These are phyloP conservation scores for Nephelium lappaceum DNA, from an alignment of 345 rosid species.

Conservation along the genomic window DNA sequence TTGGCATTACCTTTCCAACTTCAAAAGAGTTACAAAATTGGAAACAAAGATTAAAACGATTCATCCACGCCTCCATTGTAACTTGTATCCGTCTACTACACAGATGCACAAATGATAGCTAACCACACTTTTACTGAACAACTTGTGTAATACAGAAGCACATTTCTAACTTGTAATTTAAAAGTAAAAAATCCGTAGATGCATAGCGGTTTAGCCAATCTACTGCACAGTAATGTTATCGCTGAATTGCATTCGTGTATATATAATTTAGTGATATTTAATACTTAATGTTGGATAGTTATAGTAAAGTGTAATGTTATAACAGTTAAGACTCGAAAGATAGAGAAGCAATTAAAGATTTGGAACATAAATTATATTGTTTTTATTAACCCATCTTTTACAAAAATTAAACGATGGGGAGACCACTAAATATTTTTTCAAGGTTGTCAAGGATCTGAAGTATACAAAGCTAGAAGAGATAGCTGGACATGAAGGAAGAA, in stretches of 20 bases:
- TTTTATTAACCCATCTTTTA: not conserved
- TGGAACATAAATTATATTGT: not conserved
- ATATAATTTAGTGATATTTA: no score
- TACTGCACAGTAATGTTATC: not conserved
- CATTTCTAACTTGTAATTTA: not conserved
- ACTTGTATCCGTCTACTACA: no score
- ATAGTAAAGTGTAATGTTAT: no score
- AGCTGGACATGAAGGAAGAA: constrained; percentile 75
- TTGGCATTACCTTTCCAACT: no score
- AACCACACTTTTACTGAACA: no score
- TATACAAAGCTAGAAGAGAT: constrained; percentile 46
- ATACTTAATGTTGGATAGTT: no score
- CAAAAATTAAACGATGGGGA: not conserved
- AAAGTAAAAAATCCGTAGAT: not conserved
- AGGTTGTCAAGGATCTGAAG: not conserved
- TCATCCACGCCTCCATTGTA: no score
- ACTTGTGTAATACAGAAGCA: not conserved
- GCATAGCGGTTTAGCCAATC: not conserved
- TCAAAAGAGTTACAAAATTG: no score
- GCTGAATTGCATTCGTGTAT: not conserved
- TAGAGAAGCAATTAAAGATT: not conserved
- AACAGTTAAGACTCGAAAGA: no score
- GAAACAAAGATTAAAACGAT: no score
- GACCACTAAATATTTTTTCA: not conserved
- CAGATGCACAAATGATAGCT: no score